Base-by-base conservation (phyloP, 208 protist genomes). In the Leishmania turanica region DNA sequence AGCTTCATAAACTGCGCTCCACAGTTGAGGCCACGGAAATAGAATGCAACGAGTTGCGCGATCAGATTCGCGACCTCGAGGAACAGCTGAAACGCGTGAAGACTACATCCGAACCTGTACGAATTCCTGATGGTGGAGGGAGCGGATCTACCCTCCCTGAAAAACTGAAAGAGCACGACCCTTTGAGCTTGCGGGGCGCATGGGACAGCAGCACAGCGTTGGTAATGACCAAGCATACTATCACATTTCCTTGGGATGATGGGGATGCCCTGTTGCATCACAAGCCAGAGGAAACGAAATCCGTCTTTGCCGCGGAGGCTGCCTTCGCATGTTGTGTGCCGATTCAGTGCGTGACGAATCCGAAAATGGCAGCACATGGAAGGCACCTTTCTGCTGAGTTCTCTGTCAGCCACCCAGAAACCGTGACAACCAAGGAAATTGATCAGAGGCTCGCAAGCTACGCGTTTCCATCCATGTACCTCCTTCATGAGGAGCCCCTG, bases 251-350 rank as follows among this genome's bases (percentile, higher is more conserved):
- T 1, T 95, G 85, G 84, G 69, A 79, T 21, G 79, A 74, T 15
- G 80, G 84, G 24, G 72, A 82, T 56, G 65, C 70, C 0, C 75
- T 95, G 15, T 19, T 91, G 27, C 73, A 65, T 34, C 84, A 89
- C 70, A 91, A 88, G 24, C 88, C 89, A 2, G 89, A 95, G 65
- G 88, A 95, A 60, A 78, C 85, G 24, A 78, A 85, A 11, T 71
- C 70, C 13, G 72, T 85, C 31, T 85, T 89, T 62, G 74, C 19
- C 3, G 79, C 72, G 0, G 89, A 92, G 45, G 79, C 84, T 42
- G 85, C 82, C 4, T 84, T 79, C 37, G 85, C 79, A 66, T 90
- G 88, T 27, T 65, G 83, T 73, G 82, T 86, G 3, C 88, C 91
- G 7, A 45, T 86, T 40, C 69, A 87, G 47, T 88, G 77, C 62